Evolutionary conservation across 306 rosid species (phyloP).

Genomic region (Castanospermum australe): DNA sequence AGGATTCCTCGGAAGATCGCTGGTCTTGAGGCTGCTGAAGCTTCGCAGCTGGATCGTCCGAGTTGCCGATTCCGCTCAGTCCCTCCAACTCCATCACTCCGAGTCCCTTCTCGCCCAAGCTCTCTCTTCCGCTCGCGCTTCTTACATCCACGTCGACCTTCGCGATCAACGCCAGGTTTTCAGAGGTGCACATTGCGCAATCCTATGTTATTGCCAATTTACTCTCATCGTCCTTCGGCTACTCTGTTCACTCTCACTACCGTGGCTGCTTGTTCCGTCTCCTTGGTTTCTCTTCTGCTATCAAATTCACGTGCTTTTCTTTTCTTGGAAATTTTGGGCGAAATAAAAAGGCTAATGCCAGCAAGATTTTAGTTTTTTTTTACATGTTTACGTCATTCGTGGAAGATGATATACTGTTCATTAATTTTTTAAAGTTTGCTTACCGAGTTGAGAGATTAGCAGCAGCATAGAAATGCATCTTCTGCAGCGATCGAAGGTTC

Average conservation of each 20-base stretch:
- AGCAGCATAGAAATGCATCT: slow-evolving; percentile 7
- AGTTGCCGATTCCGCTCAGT: slow-evolving; percentile 70
- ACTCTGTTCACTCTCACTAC: too few relatives aligned
- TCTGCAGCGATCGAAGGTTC: slow-evolving; percentile 78
- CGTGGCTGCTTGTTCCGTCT: too few relatives aligned
- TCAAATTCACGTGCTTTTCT: too few relatives aligned
- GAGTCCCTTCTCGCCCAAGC: slow-evolving; percentile 62
- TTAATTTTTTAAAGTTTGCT: not conserved
- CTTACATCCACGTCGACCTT: slow-evolving; percentile 59
- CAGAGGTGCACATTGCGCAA: slow-evolving; percentile 47
- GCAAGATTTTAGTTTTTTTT: too few relatives aligned
- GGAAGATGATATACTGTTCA: not conserved
- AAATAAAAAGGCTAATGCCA: too few relatives aligned
- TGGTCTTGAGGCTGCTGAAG: slow-evolving; percentile 58
- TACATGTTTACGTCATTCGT: not conserved
- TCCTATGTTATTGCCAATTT: too few relatives aligned
- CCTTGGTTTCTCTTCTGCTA: too few relatives aligned
- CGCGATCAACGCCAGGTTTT: slow-evolving; percentile 48
- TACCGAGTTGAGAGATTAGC: slow-evolving; percentile 19
- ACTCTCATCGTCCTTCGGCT: too few relatives aligned
- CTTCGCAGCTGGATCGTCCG: slow-evolving; percentile 78
- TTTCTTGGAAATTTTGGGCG: too few relatives aligned
- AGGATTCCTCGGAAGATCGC: slow-evolving; percentile 73
- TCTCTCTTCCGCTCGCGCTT: slow-evolving; percentile 69
- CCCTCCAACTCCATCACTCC: slow-evolving; percentile 48